A percentile compares a stretch with the other conserved stretches of the same genome.
Conservation (phyloP, 2,329 filamentous ascomycete genomes). For the Mariannaea elegans region DNA sequence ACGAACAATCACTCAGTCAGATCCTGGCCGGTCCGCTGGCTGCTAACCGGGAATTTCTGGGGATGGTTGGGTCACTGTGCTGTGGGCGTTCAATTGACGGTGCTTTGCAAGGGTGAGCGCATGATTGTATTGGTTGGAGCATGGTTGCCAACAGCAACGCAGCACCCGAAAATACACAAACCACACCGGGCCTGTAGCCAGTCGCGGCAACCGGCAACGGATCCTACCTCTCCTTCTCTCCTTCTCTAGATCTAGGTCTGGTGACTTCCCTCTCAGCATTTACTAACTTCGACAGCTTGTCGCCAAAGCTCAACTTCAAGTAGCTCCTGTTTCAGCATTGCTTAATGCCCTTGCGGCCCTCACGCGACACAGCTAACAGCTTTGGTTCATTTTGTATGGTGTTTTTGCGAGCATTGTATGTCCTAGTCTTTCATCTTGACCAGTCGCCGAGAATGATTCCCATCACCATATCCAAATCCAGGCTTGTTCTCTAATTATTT, state of each 20-base stretch:
- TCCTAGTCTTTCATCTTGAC: conserved; percentile 22
- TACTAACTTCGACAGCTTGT: conserved; percentile 34
- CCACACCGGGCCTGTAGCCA: conserved; percentile 22
- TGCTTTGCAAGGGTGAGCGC: neutral
- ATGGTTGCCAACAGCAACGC: conserved; percentile 46
- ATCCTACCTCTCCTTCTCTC: conserved; percentile 6
- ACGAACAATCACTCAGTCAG: neutral
- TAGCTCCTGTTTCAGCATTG: conserved; percentile 37
- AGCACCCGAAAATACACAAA: conserved; percentile 47
- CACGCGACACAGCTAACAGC: conserved; percentile 19
- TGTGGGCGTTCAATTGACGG: conserved; percentile 4
- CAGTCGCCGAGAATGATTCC: neutral
- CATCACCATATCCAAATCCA: neutral
- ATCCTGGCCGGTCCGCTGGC: neutral
- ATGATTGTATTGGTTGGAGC: neutral
- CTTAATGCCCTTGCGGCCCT: conserved; percentile 36
- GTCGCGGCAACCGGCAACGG: conserved; percentile 29
- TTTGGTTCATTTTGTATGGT: conserved; percentile 39
- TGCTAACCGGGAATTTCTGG: neutral
- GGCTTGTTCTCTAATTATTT: conserved; percentile 15
- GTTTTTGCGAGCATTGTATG: conserved; percentile 39
- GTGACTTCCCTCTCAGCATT: conserved; percentile 24
- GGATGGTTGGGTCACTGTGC: conserved; percentile 2
- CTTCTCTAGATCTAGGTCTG: conserved; percentile 22
- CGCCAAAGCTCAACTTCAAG: conserved; percentile 12